phyloP scores from a whole-genome alignment of 495 filamentous ascomycete species.

The Penicillium flavigenum region DNA sequence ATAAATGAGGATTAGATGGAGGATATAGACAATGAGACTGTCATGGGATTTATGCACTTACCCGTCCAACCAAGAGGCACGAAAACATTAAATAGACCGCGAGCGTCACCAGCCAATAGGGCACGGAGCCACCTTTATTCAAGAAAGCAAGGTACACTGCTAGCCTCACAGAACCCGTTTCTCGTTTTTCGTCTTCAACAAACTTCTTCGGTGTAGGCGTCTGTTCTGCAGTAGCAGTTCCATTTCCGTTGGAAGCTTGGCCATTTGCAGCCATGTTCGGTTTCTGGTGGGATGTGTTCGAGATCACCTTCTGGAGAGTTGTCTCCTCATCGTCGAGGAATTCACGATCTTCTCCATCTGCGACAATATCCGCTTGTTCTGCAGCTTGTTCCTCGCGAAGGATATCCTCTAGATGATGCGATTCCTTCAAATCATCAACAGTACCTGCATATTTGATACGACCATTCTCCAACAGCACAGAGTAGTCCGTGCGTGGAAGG shows the following conservation, averaged over 20 bases:
- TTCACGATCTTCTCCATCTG: conserved; percentile 8
- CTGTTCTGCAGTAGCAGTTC: neutral
- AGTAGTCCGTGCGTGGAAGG: conserved; percentile 65
- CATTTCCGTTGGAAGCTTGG: conserved; percentile 34
- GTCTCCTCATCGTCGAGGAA: conserved; percentile 17
- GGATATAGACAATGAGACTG: neutral
- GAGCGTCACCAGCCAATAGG: conserved; percentile 18
- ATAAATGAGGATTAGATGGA: conserved; percentile 13
- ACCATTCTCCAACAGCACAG: conserved; percentile 68
- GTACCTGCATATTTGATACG: conserved; percentile 32
- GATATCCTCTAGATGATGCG: conserved; percentile 30
- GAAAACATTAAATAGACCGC: conserved; percentile 18
- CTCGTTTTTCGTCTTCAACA: conserved; percentile 68
- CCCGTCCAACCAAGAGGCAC: conserved; percentile 36
- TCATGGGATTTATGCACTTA: conserved; percentile 16
- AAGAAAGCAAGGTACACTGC: conserved; percentile 66
- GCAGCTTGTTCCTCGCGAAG: conserved; percentile 22
- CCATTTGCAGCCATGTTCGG: conserved; percentile 42
- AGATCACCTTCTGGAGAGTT: conserved; percentile 29
- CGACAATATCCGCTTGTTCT: conserved; percentile 3
- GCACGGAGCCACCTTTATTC: conserved; percentile 58
- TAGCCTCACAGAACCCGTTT: conserved; percentile 62
- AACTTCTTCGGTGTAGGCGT: conserved; percentile 61
- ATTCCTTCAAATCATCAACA: conserved; percentile 24
- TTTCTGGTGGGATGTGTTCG: conserved; percentile 21